Evolutionary conservation across 257 asterid genomes (phyloP), one percentile per base, ranked within the genome.

Genomic region (Ballota nigra): DNA sequence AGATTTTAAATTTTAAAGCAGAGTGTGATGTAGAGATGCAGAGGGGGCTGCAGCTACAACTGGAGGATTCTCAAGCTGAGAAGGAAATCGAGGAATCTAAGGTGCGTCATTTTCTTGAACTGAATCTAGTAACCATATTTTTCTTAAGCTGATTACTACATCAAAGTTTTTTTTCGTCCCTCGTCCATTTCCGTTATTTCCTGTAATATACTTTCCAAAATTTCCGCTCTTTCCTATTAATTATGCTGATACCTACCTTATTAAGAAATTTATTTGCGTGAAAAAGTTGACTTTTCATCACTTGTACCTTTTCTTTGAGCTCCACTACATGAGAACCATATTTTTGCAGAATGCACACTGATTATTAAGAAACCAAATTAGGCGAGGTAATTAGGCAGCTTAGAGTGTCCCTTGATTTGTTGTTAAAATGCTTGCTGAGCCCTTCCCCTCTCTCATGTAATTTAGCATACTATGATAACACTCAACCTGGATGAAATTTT

Each of bases 81-180:
- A 67, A 78, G 18, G 82, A 60, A 29, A 43, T 59, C 16, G 67
- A 36, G 68, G 71, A 72, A 67, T 56, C 78, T 72, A 78, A 78
- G 82, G 82, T 78, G 45, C 23, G 75, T 12, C 16, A 41, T 60
- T 41, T 41, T 41, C 18, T 41, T 41, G 51, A 41, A 41, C 1
- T 41, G 18, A 41, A 41, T 41, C 51, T 41, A 41, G 16, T 36
- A 33, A 33, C 38, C 38, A 33, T 11, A 41, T 41, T 41, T n/a
- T 41, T 41, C 51, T 41, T 41, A 41, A 41, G 5, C 18, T 41
- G 6, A 33, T 41, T 41, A 8, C 12, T 12, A 36, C 43, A 36
- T 8, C 36, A 31, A 2, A 31, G 36, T 31, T 31, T 33, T 33
- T n/a, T 33, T 33, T 33, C 9, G 38, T 31, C 36, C 36, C 36